phyloP scores from a whole-genome alignment of 495 filamentous ascomycete species.

The Durotheca rogersii region DNA sequence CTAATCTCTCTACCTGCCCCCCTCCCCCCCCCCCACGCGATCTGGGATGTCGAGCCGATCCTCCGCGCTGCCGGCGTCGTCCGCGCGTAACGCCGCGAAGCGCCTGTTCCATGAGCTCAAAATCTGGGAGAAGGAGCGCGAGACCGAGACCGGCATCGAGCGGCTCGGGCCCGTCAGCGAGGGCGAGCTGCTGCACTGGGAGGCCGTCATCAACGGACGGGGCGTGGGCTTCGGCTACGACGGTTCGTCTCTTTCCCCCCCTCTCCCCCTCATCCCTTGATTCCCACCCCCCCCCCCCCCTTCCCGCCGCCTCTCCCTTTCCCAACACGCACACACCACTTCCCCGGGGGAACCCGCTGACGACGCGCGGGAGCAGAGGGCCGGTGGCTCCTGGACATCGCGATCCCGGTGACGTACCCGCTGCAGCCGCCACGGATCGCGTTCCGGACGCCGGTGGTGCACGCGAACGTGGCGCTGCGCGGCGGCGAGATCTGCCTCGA shows the following conservation, averaged over 20 bases:
- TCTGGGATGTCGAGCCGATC: background rate
- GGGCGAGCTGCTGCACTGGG: slow-evolving; percentile 72
- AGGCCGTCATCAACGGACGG: slow-evolving; percentile 75
- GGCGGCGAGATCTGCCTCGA: slow-evolving; percentile 94
- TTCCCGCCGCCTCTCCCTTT: background rate
- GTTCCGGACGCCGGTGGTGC: slow-evolving; percentile 80
- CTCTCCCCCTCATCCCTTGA: background rate
- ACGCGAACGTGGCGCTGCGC: slow-evolving; percentile 78
- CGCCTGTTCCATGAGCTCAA: slow-evolving; percentile 48
- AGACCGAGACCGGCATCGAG: slow-evolving; percentile 47
- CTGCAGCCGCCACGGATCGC: slow-evolving; percentile 68
- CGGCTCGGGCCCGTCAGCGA: slow-evolving; percentile 69
- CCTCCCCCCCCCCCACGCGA: too few species aligned
- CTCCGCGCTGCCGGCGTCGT: slow-evolving; percentile 10
- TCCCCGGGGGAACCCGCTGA: too few species aligned
- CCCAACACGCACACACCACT: too few species aligned
- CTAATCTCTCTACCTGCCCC: too few species aligned
- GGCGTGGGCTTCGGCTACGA: slow-evolving; percentile 65
- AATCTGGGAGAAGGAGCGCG: slow-evolving; percentile 42
- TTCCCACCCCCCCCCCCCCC: background rate
- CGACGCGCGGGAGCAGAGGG: too few species aligned
- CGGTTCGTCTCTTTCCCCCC: slow-evolving; percentile 46
- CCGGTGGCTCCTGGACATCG: slow-evolving; percentile 78
- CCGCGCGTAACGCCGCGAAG: slow-evolving; percentile 39
- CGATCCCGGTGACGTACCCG: slow-evolving; percentile 77